Evolutionary conservation across 495 filamentous ascomycete genomes (phyloP).

Genomic region (Penicillium daleae): DNA sequence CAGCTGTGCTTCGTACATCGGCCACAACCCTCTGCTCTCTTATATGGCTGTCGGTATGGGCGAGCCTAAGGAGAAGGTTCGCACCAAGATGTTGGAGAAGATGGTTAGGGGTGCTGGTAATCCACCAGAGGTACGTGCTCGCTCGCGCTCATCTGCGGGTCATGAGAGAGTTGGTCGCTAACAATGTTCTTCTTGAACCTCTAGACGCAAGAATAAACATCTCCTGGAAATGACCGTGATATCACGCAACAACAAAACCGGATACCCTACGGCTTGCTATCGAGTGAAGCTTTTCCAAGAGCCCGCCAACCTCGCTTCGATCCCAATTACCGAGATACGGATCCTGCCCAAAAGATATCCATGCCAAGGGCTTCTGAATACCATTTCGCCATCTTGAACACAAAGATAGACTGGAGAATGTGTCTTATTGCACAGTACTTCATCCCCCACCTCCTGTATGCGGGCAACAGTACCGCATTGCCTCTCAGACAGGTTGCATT

Average conservation of each 20-base stretch:
- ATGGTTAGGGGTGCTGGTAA: slow-evolving; percentile 92
- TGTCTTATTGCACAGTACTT: background rate
- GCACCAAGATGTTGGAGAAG: slow-evolving; percentile 79
- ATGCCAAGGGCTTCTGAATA: background rate
- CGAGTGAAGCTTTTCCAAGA: background rate
- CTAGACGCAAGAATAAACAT: slow-evolving; percentile 31
- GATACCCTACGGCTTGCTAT: background rate
- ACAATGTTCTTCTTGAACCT: slow-evolving; percentile 5
- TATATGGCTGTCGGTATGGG: slow-evolving; percentile 91
- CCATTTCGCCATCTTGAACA: background rate
- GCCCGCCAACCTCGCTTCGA: background rate
- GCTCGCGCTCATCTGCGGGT: background rate
- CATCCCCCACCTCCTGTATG: background rate
- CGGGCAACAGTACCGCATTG: background rate
- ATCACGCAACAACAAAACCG: background rate
- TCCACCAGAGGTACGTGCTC: slow-evolving; percentile 64
- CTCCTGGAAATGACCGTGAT: background rate
- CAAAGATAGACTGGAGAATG: background rate
- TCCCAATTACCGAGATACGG: too few species aligned
- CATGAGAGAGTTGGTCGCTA: slow-evolving; percentile 7
- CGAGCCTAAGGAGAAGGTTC: slow-evolving; percentile 76
- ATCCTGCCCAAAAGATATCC: background rate
- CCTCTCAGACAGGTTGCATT: background rate
- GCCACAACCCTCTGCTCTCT: slow-evolving; percentile 84
- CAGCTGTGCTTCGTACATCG: slow-evolving; percentile 79